Percentiles rank a stretch among this genome's conserved stretches.
These are phyloP conservation scores for Kluyveromyces starmeri DNA, from an alignment of 805 yeast species.

Conservation along the genomic window DNA sequence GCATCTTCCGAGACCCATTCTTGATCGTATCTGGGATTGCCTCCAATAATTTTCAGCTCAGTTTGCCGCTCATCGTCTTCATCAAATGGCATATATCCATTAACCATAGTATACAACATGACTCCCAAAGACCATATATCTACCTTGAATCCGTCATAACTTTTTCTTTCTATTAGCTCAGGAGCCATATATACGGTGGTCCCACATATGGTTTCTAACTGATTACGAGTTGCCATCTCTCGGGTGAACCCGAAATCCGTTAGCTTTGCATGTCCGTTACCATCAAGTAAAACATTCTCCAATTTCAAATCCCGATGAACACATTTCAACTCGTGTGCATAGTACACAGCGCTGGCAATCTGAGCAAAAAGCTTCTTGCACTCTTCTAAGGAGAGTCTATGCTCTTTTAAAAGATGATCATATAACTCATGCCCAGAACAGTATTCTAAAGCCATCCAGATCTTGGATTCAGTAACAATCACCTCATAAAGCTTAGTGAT, in stretches of 20 bases:
- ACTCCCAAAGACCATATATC: conserved; percentile 94
- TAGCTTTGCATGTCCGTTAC: conserved; percentile 54
- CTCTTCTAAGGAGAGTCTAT: conserved; percentile 43
- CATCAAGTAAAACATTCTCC: conserved; percentile 64
- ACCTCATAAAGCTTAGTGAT: conserved; percentile 82
- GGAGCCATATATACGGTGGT: conserved; percentile 97
- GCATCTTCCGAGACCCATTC: conserved; percentile 39
- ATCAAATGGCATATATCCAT: conserved; percentile 88
- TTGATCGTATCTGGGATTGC: conserved; percentile 51
- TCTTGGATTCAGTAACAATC: conserved; percentile 64
- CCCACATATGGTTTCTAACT: conserved; percentile 82
- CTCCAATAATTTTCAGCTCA: conserved; percentile 48
- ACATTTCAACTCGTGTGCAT: conserved; percentile 68
- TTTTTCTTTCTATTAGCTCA: conserved; percentile 59
- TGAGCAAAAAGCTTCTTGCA: conserved; percentile 51
- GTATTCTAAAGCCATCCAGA: conserved; percentile 86
- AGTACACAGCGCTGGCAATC: conserved; percentile 47
- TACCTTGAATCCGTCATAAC: conserved; percentile 69
- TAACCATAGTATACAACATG: conserved; percentile 71
- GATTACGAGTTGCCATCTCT: conserved; percentile 48
- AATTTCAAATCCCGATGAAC: conserved; percentile 80
- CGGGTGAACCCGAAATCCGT: conserved; percentile 94
- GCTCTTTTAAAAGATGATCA: conserved; percentile 49
- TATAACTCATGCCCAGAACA: conserved; percentile 77
- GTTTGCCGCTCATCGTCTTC: conserved; percentile 65